A percentile compares a stretch with the other conserved stretches of the same genome.
Evolutionary conservation across 768 basidiomycete genomes (phyloP).

Genomic region (Polyporus arcularius): DNA sequence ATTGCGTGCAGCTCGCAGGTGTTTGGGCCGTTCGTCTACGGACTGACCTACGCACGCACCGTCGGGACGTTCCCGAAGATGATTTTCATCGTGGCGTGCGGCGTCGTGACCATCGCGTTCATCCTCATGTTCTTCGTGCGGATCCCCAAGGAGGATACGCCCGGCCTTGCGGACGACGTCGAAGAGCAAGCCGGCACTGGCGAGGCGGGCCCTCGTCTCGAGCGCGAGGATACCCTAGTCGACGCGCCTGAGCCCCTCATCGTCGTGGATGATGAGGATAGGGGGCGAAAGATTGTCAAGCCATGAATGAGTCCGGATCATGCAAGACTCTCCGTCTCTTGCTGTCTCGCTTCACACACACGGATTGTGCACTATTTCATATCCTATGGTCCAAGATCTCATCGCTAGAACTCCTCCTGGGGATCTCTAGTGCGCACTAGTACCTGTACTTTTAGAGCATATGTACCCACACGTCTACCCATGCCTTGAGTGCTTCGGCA

Average conservation of each 20-base stretch:
- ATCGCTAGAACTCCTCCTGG: too few relatives aligned
- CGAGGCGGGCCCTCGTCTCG: background rate
- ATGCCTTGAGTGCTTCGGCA: too few relatives aligned
- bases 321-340: too few relatives aligned
- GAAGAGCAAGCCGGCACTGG: slow-evolving; percentile 15
- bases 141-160: slow-evolving; percentile 27
- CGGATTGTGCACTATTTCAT: too few relatives aligned
- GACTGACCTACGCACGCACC: slow-evolving; percentile 68
- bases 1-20: slow-evolving; percentile 54
- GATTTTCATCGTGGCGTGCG: slow-evolving; percentile 63
- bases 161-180: slow-evolving; percentile 3
- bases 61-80: slow-evolving; percentile 68
- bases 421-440: too few relatives aligned
- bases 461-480: too few relatives aligned
- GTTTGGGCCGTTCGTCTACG: slow-evolving; percentile 72
- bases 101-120: slow-evolving; percentile 43
- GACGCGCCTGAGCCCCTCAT: slow-evolving; percentile 15
- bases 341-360: too few relatives aligned
- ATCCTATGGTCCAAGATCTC: too few relatives aligned
- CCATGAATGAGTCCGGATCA: background rate
- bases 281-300: slow-evolving; percentile 8
- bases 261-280: slow-evolving; percentile 16
- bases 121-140: slow-evolving; percentile 49
- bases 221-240: slow-evolving; percentile 21
- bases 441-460: too few relatives aligned